Evolutionary conservation across 345 rosid genomes (phyloP).

Genomic region (Toxicodendron radicans): DNA sequence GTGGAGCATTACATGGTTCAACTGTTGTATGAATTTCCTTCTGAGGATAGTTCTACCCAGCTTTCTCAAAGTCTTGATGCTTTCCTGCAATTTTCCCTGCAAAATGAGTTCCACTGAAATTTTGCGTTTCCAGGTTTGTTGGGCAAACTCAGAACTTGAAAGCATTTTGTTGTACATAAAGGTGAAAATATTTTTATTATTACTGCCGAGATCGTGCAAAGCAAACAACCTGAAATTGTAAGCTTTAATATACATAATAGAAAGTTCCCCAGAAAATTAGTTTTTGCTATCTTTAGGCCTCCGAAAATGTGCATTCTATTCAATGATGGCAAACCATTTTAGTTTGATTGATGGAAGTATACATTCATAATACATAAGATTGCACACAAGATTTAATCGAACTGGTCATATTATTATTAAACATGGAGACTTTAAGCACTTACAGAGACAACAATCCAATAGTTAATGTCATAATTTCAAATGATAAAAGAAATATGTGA

Average conservation of each 20-base stretch:
- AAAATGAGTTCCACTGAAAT: not conserved
- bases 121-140: not conserved
- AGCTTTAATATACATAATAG: not conserved
- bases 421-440: too few species aligned
- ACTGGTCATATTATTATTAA: too few species aligned
- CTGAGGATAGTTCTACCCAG: not conserved
- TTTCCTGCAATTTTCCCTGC: not conserved
- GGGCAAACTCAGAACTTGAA: not conserved
- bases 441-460: too few species aligned
- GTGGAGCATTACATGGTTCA: not conserved
- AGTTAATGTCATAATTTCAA: too few species aligned
- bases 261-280: not conserved
- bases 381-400: too few species aligned
- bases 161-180: not conserved
- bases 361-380: too few species aligned
- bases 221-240: not conserved
- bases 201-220: not conserved
- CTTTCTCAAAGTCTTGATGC: not conserved
- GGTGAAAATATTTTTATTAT: too few species aligned
- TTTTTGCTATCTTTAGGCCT: too few species aligned
- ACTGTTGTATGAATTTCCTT: not conserved
- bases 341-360: too few species aligned
- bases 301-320: too few species aligned
- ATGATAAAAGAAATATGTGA: too few species aligned
- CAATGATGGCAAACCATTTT: too few species aligned